phyloP scores from a whole-genome alignment of 2,329 filamentous ascomycete species.

The Botrytis pseudocinerea region DNA sequence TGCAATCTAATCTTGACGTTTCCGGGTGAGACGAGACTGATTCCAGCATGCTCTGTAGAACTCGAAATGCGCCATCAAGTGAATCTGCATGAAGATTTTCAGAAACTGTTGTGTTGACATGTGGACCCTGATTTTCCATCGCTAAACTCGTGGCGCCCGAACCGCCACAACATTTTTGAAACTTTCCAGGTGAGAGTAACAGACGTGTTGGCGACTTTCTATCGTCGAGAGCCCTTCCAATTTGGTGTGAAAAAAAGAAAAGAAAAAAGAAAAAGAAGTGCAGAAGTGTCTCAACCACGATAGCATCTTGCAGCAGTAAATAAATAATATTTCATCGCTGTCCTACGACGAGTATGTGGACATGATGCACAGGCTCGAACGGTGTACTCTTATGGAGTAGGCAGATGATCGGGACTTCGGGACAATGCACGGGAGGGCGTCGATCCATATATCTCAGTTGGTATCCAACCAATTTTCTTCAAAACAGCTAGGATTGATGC shows the following conservation, averaged over 20 bases:
- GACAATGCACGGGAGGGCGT: neutral
- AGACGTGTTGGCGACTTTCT: neutral
- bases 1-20: neutral
- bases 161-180: neutral
- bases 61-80: neutral
- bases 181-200: neutral
- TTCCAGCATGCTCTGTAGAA: neutral
- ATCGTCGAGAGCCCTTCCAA: too few species aligned
- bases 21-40: neutral
- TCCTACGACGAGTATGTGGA: neutral
- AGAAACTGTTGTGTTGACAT: neutral
- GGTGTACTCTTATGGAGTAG: too few species aligned
- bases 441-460: conserved; percentile 4
- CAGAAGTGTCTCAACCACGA: neutral
- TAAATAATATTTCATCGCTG: neutral
- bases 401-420: neutral
- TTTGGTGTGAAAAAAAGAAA: too few species aligned
- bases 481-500: neutral
- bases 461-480: conserved; percentile 6
- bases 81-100: neutral
- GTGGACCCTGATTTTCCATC: conserved; percentile 5
- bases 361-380: neutral
- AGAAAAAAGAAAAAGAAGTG: too few species aligned
- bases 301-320: neutral
- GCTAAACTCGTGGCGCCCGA: conserved; percentile 8